Conservation (phyloP, 305 asterid genomes). For the Petunia hybrid region DNA sequence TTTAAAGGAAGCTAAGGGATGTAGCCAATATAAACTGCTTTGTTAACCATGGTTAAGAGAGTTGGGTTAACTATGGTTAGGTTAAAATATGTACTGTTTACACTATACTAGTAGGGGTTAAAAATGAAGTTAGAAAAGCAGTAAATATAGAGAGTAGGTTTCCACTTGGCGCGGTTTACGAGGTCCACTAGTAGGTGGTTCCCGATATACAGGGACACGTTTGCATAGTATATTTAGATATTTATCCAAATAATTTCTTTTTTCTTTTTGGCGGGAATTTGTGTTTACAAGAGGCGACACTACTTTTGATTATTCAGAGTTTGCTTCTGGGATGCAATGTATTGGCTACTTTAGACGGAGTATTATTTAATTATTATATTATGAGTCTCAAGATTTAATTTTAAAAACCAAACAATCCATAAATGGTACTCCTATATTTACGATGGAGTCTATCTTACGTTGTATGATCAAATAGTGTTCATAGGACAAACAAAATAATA, state of each 20-base stretch:
- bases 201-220: slow-evolving; percentile 35
- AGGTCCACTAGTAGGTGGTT: slow-evolving; percentile 28
- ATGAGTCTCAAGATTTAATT: too few relatives aligned
- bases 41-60: slow-evolving; percentile 49
- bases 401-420: too few relatives aligned
- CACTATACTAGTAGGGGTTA: slow-evolving; percentile 33
- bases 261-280: background rate
- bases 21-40: slow-evolving; percentile 52
- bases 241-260: background rate
- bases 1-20: slow-evolving; percentile 33
- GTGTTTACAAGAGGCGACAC: too few relatives aligned
- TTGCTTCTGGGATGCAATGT: too few relatives aligned
- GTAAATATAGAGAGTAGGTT: background rate
- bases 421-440: too few relatives aligned
- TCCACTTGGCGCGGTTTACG: slow-evolving; percentile 14
- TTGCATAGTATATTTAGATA: slow-evolving; percentile 8
- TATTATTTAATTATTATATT: too few relatives aligned
- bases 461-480: too few relatives aligned
- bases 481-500: too few relatives aligned
- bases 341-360: too few relatives aligned
- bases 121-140: background rate
- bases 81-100: slow-evolving; percentile 45
- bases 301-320: too few relatives aligned
- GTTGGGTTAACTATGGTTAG: slow-evolving; percentile 46
- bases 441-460: too few relatives aligned